Percentiles rank a stretch among this genome's conserved stretches.
Evolutionary conservation across 1,139 yeast species (phyloP).

Genomic region (Pichia sp.): DNA sequence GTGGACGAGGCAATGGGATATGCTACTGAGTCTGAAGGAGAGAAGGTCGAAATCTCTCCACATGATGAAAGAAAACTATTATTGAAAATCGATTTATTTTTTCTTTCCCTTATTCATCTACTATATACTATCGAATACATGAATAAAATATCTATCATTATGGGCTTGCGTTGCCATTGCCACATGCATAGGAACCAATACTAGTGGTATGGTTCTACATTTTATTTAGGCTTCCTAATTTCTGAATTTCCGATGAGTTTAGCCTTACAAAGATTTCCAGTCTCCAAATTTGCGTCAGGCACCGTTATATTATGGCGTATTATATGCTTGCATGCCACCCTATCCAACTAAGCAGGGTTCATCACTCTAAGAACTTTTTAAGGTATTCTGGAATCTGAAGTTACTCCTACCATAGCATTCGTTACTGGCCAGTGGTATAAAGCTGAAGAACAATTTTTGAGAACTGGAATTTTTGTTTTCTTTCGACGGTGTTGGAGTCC

Average conservation of each 20-base stretch:
- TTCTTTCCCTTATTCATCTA: neutral
- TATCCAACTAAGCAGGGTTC: neutral
- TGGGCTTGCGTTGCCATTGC: neutral
- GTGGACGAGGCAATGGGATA: neutral
- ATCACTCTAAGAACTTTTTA: neutral
- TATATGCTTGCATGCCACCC: neutral
- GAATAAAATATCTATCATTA: neutral
- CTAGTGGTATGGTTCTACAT: neutral
- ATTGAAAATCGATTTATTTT: neutral
- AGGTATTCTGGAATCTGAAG: neutral
- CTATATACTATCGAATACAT: neutral
- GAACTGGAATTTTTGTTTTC: neutral
- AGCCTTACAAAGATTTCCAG: neutral
- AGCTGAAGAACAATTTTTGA: neutral
- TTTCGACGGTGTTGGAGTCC: neutral
- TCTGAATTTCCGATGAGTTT: neutral
- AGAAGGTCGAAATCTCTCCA: neutral
- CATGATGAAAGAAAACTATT: neutral
- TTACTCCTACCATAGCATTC: neutral
- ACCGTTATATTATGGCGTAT: neutral
- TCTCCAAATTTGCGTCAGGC: neutral
- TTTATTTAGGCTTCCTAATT: neutral
- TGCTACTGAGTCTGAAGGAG: neutral
- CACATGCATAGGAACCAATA: neutral
- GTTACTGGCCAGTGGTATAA: neutral